A percentile compares a stretch with the other conserved stretches of the same genome.
Evolutionary conservation across 1,139 yeast genomes (phyloP).

Genomic region (Pichia sp.): DNA sequence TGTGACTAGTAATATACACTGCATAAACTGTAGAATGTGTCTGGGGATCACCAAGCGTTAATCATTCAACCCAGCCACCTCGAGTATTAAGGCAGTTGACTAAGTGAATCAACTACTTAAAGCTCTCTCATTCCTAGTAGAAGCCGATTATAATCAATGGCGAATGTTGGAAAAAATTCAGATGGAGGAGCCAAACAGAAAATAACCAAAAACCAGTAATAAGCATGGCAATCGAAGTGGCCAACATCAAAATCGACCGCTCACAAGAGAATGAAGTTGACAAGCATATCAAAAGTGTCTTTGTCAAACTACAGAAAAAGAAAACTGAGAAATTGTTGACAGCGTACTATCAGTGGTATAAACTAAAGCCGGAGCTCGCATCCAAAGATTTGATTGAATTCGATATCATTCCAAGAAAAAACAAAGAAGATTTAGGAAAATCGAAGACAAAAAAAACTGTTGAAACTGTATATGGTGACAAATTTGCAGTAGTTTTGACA

Average conservation of each 20-base stretch:
- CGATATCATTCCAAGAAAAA: constrained; percentile 9
- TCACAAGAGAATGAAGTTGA: constrained; percentile 15
- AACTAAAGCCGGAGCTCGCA: constrained; percentile 8
- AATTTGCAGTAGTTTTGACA: constrained; percentile 15
- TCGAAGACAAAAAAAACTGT: not conserved
- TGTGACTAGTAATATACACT: too few species aligned
- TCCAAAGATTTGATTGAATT: constrained; percentile 3
- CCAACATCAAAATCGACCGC: constrained; percentile 15
- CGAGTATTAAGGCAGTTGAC: not conserved
- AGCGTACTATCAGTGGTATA: constrained; percentile 22
- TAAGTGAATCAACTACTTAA: not conserved
- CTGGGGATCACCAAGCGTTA: not conserved
- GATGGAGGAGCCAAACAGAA: not conserved
- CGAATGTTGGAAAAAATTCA: too few species aligned
- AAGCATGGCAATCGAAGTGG: not conserved
- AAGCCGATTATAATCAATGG: too few species aligned
- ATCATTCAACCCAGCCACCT: not conserved
- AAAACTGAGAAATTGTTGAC: constrained; percentile 23
- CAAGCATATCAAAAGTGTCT: constrained; percentile 19
- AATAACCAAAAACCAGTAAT: too few species aligned
- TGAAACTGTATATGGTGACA: constrained; percentile 15
- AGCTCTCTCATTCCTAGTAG: too few species aligned
- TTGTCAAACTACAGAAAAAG: constrained; percentile 23
- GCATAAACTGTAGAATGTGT: too few species aligned
- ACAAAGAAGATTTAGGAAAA: constrained; percentile 2